A percentile compares a stretch with the other conserved stretches of the same genome.
Conservation (phyloP, 148 eudicot genomes). For the Mesembryanthemum crystallinum region DNA sequence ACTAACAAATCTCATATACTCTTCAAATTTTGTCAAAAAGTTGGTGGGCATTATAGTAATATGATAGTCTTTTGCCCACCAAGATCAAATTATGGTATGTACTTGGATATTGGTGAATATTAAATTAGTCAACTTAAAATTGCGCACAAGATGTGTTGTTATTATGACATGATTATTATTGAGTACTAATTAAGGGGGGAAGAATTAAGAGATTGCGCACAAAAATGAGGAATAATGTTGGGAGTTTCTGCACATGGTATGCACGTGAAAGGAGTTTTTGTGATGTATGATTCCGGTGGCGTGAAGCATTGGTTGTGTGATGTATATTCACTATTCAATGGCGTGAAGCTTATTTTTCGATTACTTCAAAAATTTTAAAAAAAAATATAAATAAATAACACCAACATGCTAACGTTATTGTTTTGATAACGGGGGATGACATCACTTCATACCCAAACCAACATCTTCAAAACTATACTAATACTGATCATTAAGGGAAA, state of each 20-base stretch:
- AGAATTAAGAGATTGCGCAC: too few species aligned
- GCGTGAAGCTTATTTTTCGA: background rate
- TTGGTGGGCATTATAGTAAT: background rate
- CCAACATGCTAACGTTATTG: too few species aligned
- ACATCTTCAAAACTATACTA: too few species aligned
- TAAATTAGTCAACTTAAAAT: background rate
- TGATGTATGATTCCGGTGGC: constrained; percentile 2
- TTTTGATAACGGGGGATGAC: too few species aligned
- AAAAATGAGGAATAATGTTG: background rate
- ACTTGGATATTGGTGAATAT: constrained; percentile 7
- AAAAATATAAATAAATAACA: too few species aligned
- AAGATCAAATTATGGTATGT: background rate
- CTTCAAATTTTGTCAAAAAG: background rate
- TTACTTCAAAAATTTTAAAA: too few species aligned
- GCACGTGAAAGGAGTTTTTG: constrained; percentile 20
- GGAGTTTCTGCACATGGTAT: constrained; percentile 21
- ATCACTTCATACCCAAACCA: background rate
- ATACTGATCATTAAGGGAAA: too few species aligned
- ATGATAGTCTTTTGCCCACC: background rate
- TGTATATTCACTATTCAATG: background rate
- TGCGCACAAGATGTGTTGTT: background rate
- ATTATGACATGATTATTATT: too few species aligned
- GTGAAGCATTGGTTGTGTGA: background rate
- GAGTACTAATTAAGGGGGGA: too few species aligned
- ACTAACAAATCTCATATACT: too few species aligned